These are phyloP conservation scores for Mallotus nudiflorus DNA, from an alignment of 345 rosid genomes.

Conservation along the genomic window DNA sequence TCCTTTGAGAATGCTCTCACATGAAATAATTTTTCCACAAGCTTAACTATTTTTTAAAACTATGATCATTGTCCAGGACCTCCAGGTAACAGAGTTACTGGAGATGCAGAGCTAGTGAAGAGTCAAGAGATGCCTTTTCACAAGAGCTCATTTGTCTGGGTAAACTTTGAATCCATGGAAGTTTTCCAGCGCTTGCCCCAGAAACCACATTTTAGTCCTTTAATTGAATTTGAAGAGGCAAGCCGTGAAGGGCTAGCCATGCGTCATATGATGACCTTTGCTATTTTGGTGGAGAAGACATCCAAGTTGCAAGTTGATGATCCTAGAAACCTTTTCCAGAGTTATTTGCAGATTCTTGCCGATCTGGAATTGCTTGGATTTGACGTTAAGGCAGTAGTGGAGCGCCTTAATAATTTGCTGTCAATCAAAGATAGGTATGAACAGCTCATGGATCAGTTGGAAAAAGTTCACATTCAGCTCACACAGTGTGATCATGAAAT, in stretches of 20 bases:
- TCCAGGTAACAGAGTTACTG: not conserved
- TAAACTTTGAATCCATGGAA: conserved; percentile 27
- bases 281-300: conserved; percentile 20
- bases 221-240: conserved; percentile 15
- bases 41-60: no score
- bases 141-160: conserved; percentile 21
- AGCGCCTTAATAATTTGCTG: conserved; percentile 18
- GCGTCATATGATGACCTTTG: conserved; percentile 38
- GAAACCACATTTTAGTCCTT: conserved; percentile 37
- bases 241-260: conserved; percentile 37
- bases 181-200: conserved; percentile 32
- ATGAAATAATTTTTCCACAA: no score
- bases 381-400: conserved; percentile 16
- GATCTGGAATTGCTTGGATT: conserved; percentile 34
- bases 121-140: conserved; percentile 13
- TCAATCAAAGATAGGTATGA: conserved; percentile 23
- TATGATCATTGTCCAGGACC: no score
- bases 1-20: not conserved
- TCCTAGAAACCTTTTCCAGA: conserved; percentile 8
- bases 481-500: conserved; percentile 8
- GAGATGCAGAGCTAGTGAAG: not conserved
- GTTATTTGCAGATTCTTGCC: conserved; percentile 20
- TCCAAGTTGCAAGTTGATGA: conserved; percentile 19
- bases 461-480: conserved; percentile 9
- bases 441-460: conserved; percentile 15